Evolutionary conservation across 805 yeast genomes (phyloP).

Genomic region (Ogataea wickerhamii): DNA sequence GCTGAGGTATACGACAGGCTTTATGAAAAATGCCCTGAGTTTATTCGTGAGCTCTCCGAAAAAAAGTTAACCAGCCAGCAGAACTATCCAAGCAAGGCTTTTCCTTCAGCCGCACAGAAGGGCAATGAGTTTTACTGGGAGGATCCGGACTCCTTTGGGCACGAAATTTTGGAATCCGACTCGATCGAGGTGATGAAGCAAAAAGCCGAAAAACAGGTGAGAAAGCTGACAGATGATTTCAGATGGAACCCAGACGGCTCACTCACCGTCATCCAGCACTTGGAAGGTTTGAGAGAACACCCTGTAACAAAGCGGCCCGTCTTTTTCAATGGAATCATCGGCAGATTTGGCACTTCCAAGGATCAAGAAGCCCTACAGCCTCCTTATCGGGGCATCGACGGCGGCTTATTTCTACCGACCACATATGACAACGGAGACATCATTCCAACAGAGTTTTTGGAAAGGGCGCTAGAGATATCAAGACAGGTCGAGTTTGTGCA

Average conservation of each 20-base stretch:
- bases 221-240: constrained; percentile 23
- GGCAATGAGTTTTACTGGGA: constrained; percentile 8
- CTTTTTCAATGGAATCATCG: constrained; percentile 26
- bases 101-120: background rate
- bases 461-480: constrained; percentile 18
- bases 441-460: constrained; percentile 17
- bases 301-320: constrained; percentile 19
- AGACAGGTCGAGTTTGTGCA: constrained; percentile 20
- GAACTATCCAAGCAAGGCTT: constrained; percentile 4
- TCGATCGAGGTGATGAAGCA: constrained; percentile 28
- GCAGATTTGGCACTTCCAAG: constrained; percentile 10
- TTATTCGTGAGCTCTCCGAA: constrained; percentile 18
- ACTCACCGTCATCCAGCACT: constrained; percentile 25
- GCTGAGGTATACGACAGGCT: constrained; percentile 27
- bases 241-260: constrained; percentile 26
- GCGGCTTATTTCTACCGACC: constrained; percentile 1
- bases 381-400: constrained; percentile 8
- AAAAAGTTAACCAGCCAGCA: constrained; percentile 27
- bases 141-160: constrained; percentile 7
- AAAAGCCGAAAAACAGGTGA: constrained; percentile 25
- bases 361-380: constrained; percentile 7
- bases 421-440: constrained; percentile 20
- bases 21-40: constrained; percentile 19
- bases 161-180: constrained; percentile 7
- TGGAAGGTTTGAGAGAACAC: constrained; percentile 5